Conservation (phyloP, 2,329 filamentous ascomycete genomes). For the Ophiosphaerella narmari region DNA sequence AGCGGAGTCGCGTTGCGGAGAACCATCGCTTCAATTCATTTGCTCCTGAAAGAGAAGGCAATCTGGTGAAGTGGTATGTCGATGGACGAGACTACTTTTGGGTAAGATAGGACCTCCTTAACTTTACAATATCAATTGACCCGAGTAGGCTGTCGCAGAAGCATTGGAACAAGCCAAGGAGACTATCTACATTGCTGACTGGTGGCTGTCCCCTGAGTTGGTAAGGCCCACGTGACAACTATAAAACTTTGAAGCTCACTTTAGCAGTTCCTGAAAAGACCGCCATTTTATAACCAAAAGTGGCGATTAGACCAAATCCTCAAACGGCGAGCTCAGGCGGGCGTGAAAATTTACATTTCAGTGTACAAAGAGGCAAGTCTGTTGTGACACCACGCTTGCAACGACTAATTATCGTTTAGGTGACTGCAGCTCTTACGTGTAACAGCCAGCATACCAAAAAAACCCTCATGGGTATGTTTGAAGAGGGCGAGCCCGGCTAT, state of each 20-base stretch:
- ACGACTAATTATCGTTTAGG: constrained; percentile 23
- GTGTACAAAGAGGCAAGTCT: constrained; percentile 79
- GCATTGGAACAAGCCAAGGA: constrained; percentile 90
- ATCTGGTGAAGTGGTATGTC: constrained; percentile 95
- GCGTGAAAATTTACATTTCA: constrained; percentile 91
- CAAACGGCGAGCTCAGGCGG: constrained; percentile 86
- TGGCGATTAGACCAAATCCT: constrained; percentile 85
- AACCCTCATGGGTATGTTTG: constrained; percentile 78
- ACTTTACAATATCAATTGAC: neutral
- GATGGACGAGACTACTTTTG: constrained; percentile 96
- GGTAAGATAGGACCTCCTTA: constrained; percentile 21
- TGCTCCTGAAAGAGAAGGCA: constrained; percentile 83
- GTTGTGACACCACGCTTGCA: too few species aligned
- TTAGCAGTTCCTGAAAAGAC: constrained; percentile 72
- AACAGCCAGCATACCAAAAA: constrained; percentile 94
- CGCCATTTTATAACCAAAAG: constrained; percentile 80
- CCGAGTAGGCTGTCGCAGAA: constrained; percentile 71
- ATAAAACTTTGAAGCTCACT: constrained; percentile 3
- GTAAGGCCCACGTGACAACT: constrained; percentile 10
- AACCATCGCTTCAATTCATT: constrained; percentile 86
- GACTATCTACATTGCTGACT: constrained; percentile 93
- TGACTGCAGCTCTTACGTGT: constrained; percentile 69
- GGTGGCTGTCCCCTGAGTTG: constrained; percentile 92
- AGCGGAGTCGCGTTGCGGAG: constrained; percentile 72
- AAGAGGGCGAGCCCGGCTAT: constrained; percentile 77